These are phyloP conservation scores for Penicillium ochrochloron DNA, from an alignment of 495 filamentous ascomycete genomes.

Conservation along the genomic window DNA sequence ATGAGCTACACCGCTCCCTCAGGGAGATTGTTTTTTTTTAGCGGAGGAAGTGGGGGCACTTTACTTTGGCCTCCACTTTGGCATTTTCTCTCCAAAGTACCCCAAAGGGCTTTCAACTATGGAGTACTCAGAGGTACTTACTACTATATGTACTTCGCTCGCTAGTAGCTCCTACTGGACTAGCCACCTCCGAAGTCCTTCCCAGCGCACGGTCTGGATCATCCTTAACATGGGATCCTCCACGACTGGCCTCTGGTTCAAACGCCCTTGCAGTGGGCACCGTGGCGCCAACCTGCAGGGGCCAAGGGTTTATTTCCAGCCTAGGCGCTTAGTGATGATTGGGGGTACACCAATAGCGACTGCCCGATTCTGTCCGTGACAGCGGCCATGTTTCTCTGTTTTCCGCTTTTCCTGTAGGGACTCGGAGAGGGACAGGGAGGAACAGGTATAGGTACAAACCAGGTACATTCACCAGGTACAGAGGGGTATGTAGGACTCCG, in stretches of 20 bases:
- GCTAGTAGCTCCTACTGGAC: not conserved
- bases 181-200: not conserved
- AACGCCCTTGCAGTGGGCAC: constrained; percentile 12
- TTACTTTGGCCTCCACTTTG: constrained; percentile 13
- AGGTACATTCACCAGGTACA: not conserved
- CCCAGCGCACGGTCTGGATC: constrained; percentile 15
- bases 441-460: not conserved
- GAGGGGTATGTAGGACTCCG: no score
- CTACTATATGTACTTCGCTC: not conserved
- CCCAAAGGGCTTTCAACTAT: not conserved
- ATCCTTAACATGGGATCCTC: not conserved
- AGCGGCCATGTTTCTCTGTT: not conserved
- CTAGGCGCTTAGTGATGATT: constrained; percentile 4
- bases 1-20: constrained; percentile 17
- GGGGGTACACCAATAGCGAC: not conserved
- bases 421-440: not conserved
- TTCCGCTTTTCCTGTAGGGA: not conserved
- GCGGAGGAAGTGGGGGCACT: constrained; percentile 15
- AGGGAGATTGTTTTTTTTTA: constrained; percentile 1
- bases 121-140: no score
- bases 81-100: not conserved
- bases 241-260: not conserved
- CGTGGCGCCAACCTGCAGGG: constrained; percentile 14
- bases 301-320: constrained; percentile 10
- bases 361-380: constrained; percentile 5